Percentiles rank a stretch among this genome's conserved stretches.
Conservation (phyloP, 805 yeast species). For the Myxozyma nipponensis region DNA sequence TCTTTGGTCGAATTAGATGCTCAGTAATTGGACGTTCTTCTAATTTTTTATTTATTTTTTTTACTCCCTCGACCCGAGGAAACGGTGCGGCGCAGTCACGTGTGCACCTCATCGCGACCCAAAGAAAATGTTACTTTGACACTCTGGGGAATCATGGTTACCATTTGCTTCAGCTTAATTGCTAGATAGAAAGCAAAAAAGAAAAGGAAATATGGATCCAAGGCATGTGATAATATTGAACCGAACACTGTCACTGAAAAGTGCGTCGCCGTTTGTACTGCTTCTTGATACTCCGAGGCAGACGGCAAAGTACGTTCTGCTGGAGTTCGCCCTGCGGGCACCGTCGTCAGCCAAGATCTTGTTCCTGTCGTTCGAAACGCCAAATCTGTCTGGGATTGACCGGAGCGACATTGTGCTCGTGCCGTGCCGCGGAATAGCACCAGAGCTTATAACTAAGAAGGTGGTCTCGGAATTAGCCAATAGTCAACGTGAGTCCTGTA, state of each 20-base stretch:
- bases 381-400: slow-evolving; percentile 23
- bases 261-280: slow-evolving; percentile 67
- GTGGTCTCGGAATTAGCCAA: neutral
- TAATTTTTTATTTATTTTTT: neutral
- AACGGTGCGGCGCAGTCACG: neutral
- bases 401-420: slow-evolving; percentile 1
- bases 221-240: slow-evolving; percentile 44
- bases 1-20: neutral
- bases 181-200: slow-evolving; percentile 9
- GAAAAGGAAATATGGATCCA: neutral
- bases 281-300: slow-evolving; percentile 68
- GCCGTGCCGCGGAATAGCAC: slow-evolving; percentile 13
- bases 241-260: slow-evolving; percentile 66
- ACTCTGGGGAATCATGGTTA: neutral
- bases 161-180: too few relatives aligned
- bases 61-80: neutral
- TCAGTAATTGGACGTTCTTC: neutral
- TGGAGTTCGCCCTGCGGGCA: slow-evolving; percentile 52
- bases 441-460: slow-evolving; percentile 2
- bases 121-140: neutral
- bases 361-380: slow-evolving; percentile 67
- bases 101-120: neutral
- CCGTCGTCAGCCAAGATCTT: slow-evolving; percentile 36
- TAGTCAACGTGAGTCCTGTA: neutral
- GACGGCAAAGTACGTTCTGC: slow-evolving; percentile 53